phyloP scores from a whole-genome alignment of 1,284 basidiomycete species.

The Tylopilus sp. region DNA sequence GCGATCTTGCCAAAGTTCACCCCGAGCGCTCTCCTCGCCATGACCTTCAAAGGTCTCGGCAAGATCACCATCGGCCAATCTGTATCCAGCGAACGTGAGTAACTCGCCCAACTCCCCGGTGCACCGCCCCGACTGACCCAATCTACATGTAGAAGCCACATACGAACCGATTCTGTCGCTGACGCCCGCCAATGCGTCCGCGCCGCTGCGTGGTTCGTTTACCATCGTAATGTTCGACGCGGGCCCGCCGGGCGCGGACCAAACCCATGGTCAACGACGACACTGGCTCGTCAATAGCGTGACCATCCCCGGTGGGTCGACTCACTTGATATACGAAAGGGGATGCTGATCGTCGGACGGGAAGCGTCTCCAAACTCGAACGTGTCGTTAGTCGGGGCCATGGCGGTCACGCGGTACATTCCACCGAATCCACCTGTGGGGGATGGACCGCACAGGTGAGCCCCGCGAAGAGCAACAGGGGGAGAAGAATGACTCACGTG shows the following conservation, averaged over 20 bases:
- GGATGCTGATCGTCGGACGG: constrained; percentile 1
- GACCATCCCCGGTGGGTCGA: constrained; percentile 40
- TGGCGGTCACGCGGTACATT: constrained; percentile 63
- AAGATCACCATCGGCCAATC: constrained; percentile 54
- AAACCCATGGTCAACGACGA: constrained; percentile 54
- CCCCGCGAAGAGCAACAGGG: background rate
- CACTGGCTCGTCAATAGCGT: constrained; percentile 81
- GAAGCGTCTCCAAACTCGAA: constrained; percentile 32
- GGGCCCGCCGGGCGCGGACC: constrained; percentile 54
- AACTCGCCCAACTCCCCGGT: background rate
- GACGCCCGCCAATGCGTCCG: constrained; percentile 45
- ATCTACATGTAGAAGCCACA: constrained; percentile 43
- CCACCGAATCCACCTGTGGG: constrained; percentile 68
- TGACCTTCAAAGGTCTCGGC: constrained; percentile 51
- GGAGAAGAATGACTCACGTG: background rate
- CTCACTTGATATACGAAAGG: background rate
- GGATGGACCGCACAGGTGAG: constrained; percentile 66
- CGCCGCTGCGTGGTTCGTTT: constrained; percentile 44
- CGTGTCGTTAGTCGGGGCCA: constrained; percentile 49
- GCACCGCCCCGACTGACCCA: background rate
- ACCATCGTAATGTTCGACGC: constrained; percentile 75
- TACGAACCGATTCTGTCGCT: constrained; percentile 49
- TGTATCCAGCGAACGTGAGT: constrained; percentile 55
- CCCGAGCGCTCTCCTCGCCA: constrained; percentile 51
- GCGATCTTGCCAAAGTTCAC: constrained; percentile 52